phyloP scores from a whole-genome alignment of 345 rosid genomes.

The Nasturtium officinale region DNA sequence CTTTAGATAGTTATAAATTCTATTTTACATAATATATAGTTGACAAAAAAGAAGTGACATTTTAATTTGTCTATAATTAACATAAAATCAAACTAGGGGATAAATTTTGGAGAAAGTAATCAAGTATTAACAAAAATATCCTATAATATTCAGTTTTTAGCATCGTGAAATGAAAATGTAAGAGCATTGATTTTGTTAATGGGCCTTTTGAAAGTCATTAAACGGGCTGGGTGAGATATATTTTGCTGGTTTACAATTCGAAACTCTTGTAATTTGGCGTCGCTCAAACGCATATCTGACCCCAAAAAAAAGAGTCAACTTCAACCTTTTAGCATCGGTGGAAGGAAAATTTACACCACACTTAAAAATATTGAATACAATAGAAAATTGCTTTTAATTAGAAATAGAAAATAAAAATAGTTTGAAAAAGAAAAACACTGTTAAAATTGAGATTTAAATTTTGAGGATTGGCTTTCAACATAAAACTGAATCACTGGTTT shows the following conservation, averaged over 20 bases:
- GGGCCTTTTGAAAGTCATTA: background rate
- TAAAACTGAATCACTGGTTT: too few relatives aligned
- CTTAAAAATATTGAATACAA: too few relatives aligned
- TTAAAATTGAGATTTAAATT: too few relatives aligned
- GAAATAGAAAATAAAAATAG: too few relatives aligned
- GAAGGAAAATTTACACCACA: background rate
- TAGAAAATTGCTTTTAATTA: too few relatives aligned
- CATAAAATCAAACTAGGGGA: background rate
- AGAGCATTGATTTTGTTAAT: background rate
- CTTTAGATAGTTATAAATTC: too few relatives aligned
- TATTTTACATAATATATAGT: too few relatives aligned
- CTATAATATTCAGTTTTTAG: background rate
- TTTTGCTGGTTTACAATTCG: background rate
- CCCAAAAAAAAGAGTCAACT: background rate
- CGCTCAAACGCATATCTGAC: background rate
- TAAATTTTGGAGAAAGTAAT: background rate
- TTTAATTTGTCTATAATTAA: too few relatives aligned
- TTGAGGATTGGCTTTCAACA: too few relatives aligned
- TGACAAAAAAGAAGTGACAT: too few relatives aligned
- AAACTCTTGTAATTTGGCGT: background rate
- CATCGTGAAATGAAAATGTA: background rate
- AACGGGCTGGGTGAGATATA: background rate
- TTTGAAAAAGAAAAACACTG: too few relatives aligned
- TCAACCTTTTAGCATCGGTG: background rate
- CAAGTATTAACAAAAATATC: background rate